Percentiles rank a stretch among this genome's conserved stretches.
Conservation (phyloP, 169 alveolate genomes). For the Perkinsus olseni region DNA sequence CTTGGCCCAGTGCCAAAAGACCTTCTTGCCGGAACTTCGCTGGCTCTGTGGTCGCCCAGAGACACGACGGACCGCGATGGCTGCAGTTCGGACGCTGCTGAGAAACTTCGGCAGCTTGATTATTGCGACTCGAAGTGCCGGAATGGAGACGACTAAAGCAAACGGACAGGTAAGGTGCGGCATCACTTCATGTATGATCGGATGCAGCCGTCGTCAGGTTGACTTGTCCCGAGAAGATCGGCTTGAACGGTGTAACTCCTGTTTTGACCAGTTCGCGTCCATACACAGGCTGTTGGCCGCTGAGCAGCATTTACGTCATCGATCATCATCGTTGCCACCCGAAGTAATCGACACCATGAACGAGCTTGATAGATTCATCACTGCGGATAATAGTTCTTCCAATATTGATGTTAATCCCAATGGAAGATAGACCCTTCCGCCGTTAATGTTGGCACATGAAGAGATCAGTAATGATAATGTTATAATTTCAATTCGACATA, state of each 20-base stretch:
- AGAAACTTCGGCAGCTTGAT: neutral
- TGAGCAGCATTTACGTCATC: neutral
- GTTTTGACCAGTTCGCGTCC: neutral
- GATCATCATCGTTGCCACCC: neutral
- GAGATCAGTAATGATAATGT: no score
- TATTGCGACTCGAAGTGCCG: neutral
- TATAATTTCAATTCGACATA: no score
- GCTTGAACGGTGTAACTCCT: neutral
- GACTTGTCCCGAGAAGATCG: neutral
- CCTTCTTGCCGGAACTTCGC: neutral
- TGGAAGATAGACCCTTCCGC: no score
- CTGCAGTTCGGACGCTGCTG: neutral
- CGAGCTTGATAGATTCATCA: neutral
- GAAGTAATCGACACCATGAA: neutral
- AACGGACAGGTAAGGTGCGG: neutral
- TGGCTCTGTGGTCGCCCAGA: neutral
- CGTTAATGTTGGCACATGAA: neutral
- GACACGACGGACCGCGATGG: neutral
- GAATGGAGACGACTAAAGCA: neutral
- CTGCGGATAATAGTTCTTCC: neutral
- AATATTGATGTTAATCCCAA: neutral
- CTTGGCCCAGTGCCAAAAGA: neutral
- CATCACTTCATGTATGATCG: neutral
- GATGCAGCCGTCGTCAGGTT: neutral
- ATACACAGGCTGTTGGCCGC: neutral